Percentiles rank a stretch among this genome's conserved stretches.
Evolutionary conservation across 441 rosid genomes (phyloP).

Genomic region (Jatropha multifida): DNA sequence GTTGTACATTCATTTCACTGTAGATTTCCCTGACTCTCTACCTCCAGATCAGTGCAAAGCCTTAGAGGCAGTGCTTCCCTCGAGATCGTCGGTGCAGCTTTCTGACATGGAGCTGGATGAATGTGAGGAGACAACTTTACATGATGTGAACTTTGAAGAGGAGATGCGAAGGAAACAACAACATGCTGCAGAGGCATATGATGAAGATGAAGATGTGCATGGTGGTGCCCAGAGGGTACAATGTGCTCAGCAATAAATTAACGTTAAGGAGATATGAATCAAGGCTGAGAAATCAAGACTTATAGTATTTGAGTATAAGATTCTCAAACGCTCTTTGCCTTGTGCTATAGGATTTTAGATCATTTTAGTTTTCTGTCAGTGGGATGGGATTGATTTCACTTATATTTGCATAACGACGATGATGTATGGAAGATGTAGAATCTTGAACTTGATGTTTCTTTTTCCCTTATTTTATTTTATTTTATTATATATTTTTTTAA

Average conservation of each 20-base stretch:
- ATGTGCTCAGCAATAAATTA: conserved; percentile 91
- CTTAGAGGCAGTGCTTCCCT: conserved; percentile 63
- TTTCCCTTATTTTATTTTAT: too few species aligned
- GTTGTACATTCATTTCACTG: conserved; percentile 76
- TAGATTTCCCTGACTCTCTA: conserved; percentile 82
- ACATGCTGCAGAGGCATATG: conserved; percentile 77
- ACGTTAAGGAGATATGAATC: too few species aligned
- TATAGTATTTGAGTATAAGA: too few species aligned
- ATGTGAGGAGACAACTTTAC: conserved; percentile 88
- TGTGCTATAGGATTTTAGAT: too few species aligned
- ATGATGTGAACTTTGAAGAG: conserved; percentile 83
- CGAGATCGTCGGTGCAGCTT: conserved; percentile 50
- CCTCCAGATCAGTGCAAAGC: conserved; percentile 65
- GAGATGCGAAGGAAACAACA: conserved; percentile 84
- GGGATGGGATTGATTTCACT: too few species aligned
- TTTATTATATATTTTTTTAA: too few species aligned
- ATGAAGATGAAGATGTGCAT: conserved; percentile 74
- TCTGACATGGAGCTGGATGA: conserved; percentile 94
- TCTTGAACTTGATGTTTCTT: too few species aligned
- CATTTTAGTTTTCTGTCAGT: too few species aligned
- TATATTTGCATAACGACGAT: too few species aligned
- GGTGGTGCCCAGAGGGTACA: conserved; percentile 93
- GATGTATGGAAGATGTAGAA: too few species aligned
- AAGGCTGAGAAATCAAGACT: too few species aligned
- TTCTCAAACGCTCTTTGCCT: too few species aligned